Conservation (phyloP, 164 flowering plant genomes). For the Brasenia schreberi region DNA sequence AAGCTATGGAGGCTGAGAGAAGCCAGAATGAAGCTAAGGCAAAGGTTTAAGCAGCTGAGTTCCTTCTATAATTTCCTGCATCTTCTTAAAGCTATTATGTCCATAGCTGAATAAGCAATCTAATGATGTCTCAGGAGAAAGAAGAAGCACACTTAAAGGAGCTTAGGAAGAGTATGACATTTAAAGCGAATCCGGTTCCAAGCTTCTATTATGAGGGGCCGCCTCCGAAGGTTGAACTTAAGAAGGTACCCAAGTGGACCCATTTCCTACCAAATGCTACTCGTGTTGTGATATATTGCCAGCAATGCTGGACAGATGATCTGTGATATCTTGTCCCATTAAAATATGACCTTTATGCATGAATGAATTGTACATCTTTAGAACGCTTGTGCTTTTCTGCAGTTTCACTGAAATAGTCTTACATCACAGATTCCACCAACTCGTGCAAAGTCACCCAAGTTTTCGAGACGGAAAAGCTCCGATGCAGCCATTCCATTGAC, state of each 20-base stretch:
- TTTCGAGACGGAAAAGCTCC: constrained; percentile 72
- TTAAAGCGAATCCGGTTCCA: constrained; percentile 88
- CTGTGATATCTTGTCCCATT: too few species aligned
- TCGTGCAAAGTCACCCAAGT: constrained; percentile 82
- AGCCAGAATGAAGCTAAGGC: constrained; percentile 63
- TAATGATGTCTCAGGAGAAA: constrained; percentile 47
- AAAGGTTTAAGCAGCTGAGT: constrained; percentile 29
- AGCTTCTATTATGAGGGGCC: constrained; percentile 85
- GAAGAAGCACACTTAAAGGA: constrained; percentile 73
- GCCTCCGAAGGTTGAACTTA: constrained; percentile 78
- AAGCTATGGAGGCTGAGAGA: constrained; percentile 67
- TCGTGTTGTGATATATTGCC: neutral
- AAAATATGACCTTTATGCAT: too few species aligned
- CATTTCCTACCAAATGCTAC: neutral
- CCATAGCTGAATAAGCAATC: neutral
- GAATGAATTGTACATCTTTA: too few species aligned
- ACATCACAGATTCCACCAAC: constrained; percentile 58
- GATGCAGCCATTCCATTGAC: constrained; percentile 34
- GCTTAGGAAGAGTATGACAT: constrained; percentile 62
- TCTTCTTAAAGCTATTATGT: neutral
- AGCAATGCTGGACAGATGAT: too few species aligned
- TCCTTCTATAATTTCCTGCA: neutral
- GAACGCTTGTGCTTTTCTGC: too few species aligned
- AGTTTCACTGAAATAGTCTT: neutral
- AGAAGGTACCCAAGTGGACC: constrained; percentile 49